These are phyloP conservation scores for Fusarium scirpi DNA, from an alignment of 2,329 filamentous ascomycete species.

Conservation along the genomic window DNA sequence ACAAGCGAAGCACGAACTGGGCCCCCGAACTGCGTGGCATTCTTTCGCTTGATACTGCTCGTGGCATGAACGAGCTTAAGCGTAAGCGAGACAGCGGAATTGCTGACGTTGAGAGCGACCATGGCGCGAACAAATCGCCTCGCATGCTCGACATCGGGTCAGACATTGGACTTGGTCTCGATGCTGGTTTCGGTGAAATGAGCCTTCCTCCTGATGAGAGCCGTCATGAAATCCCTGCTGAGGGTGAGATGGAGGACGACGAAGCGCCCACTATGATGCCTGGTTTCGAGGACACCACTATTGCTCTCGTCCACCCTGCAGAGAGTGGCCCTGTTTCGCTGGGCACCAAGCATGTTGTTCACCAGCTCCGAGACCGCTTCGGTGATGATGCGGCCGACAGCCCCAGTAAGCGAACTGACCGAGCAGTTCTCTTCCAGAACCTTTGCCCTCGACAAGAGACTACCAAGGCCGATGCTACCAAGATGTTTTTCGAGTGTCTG, in stretches of 20 bases:
- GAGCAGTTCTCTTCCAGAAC: conserved; percentile 88
- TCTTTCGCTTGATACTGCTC: conserved; percentile 85
- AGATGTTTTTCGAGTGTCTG: conserved; percentile 99
- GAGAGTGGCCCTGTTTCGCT: conserved; percentile 89
- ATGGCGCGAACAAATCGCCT: conserved; percentile 74
- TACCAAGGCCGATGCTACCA: conserved; percentile 90
- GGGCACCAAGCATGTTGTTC: conserved; percentile 94
- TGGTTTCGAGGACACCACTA: conserved; percentile 82
- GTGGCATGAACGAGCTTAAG: conserved; percentile 84
- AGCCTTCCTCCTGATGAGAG: conserved; percentile 71
- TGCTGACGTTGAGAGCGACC: conserved; percentile 79
- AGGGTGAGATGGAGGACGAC: conserved; percentile 60
- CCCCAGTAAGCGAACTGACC: conserved; percentile 78
- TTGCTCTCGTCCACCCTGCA: conserved; percentile 80
- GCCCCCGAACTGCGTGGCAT: conserved; percentile 94
- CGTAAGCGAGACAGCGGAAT: conserved; percentile 92
- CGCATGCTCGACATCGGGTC: conserved; percentile 73
- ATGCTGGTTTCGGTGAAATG: conserved; percentile 63
- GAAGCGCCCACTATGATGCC: conserved; percentile 62
- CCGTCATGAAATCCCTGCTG: conserved; percentile 72
- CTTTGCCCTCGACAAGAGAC: conserved; percentile 85
- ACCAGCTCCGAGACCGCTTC: conserved; percentile 90
- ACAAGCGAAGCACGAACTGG: conserved; percentile 82
- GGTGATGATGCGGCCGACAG: conserved; percentile 77
- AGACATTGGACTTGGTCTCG: conserved; percentile 67